Base-by-base conservation (phyloP, 495 filamentous ascomycete species). In the Daldinia decipiens region DNA sequence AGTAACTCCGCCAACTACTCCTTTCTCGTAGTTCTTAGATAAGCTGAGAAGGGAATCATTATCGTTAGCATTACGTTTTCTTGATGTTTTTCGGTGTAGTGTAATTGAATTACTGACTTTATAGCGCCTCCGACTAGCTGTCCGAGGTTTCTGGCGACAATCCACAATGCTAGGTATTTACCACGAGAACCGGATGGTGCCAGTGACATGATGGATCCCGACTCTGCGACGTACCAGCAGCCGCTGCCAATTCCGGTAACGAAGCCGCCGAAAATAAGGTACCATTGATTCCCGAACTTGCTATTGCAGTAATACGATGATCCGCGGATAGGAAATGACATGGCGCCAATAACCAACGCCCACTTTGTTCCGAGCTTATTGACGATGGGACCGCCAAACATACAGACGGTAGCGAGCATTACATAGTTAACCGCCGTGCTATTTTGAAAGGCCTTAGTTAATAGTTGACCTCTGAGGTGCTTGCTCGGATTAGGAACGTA, bases 261-360 rank as follows among this genome's bases (percentile, higher is more conserved):
- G 36, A 80, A 79, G 3, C 82, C 82, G 1, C 81, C 83, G 13
- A 86, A 79, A n/a, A 84, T 64, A 0, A 84, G 73, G 62, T 72
- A 72, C 70, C 83, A 86, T 52, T 84, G 76, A 11, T 75, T 82
- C 0, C 82, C 82, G 67, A 82, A 84, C 6, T 79, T 79, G 60
- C 82, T 86, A 45, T 85, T 85, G 69, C 81, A 82, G 65, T 85
- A 86, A 19, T 85, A 70, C 6, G 80, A 79, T 19, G 83, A 83
- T 1, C 79, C 81, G 68, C 82, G 84, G 0, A 82, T 82, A 2
- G 82, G 81, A 52, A 84, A 86, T 17, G 81, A 81, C 17, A 83
- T 76, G 9, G 83, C 82, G 4, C 82, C 83, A 29, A 82, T 71
- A 47, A 84, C 78, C 36, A 86, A 67, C 3, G 80, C 79, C 74